Percentiles rank a stretch among this genome's conserved stretches.
Conservation (phyloP, 108 stramenopile genomes). For the Schizochytrium sp. region DNA sequence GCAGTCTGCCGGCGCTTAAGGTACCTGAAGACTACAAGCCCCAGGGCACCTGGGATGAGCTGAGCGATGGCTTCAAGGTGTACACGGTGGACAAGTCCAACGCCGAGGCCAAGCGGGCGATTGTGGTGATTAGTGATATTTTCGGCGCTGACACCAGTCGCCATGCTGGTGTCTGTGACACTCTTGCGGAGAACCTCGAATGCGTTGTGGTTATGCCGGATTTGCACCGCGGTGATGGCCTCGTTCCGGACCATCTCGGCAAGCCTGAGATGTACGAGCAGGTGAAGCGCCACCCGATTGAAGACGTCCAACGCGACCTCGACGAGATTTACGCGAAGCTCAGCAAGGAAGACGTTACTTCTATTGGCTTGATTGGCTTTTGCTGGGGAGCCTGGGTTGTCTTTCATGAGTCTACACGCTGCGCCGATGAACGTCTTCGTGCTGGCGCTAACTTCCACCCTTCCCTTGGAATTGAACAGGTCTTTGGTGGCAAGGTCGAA, state of each 20-base stretch:
- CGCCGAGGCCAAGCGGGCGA: background rate
- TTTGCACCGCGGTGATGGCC: background rate
- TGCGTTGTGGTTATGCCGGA: slow-evolving; percentile 28
- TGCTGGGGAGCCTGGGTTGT: slow-evolving; percentile 44
- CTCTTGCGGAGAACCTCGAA: background rate
- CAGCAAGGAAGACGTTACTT: slow-evolving; percentile 28
- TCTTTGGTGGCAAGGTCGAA: background rate
- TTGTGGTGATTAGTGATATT: slow-evolving; percentile 9
- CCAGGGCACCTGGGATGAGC: slow-evolving; percentile 36
- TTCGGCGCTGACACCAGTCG: slow-evolving; percentile 8
- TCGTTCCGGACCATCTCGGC: background rate
- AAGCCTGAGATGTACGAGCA: background rate
- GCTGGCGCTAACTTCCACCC: slow-evolving; percentile 39
- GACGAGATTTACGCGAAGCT: slow-evolving; percentile 31
- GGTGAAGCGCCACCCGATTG: background rate
- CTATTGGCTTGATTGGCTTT: slow-evolving; percentile 12
- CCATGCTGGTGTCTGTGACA: background rate
- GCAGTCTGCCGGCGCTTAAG: slow-evolving; percentile 13
- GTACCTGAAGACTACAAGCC: slow-evolving; percentile 15
- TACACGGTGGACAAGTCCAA: background rate
- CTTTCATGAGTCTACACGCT: background rate
- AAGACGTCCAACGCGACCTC: slow-evolving; percentile 37
- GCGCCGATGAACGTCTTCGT: slow-evolving; percentile 3
- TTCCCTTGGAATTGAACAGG: background rate
- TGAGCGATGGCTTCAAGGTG: background rate